Evolutionary conservation across 192 early-diverging fungal species (phyloP).

Genomic region (Coemansia sp.): DNA sequence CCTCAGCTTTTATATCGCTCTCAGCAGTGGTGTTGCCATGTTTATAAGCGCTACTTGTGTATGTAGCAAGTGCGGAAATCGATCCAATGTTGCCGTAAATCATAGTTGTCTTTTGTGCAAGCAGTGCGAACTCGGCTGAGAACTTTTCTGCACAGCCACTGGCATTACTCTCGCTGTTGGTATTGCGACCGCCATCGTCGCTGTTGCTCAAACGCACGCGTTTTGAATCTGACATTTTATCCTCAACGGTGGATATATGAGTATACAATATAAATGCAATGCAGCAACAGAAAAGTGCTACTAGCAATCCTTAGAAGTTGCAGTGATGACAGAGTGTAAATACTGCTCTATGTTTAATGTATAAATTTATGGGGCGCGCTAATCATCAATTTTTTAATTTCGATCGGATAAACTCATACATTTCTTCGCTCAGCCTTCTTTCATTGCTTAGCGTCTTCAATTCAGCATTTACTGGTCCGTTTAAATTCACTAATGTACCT

Average conservation of each 20-base stretch:
- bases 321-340: too few species aligned
- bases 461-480: not conserved
- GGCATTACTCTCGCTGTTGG: not conserved
- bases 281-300: too few species aligned
- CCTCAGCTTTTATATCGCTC: not conserved
- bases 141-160: not conserved
- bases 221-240: not conserved
- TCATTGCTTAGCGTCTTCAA: too few species aligned
- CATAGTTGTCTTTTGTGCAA: slow-evolving; percentile 5
- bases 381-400: too few species aligned
- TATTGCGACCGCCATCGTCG: not conserved
- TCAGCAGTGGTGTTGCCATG: not conserved
- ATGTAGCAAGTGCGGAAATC: slow-evolving; percentile 25
- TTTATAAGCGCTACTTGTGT: slow-evolving; percentile 1
- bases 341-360: too few species aligned
- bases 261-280: too few species aligned
- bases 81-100: slow-evolving; percentile 18
- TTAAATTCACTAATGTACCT: not conserved
- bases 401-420: too few species aligned
- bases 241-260: not conserved
- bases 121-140: not conserved
- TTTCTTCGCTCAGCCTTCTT: too few species aligned
- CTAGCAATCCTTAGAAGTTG: too few species aligned
- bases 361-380: too few species aligned
- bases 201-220: not conserved